Evolutionary conservation across 345 rosid species (phyloP).

Genomic region (Arabis alpina): DNA sequence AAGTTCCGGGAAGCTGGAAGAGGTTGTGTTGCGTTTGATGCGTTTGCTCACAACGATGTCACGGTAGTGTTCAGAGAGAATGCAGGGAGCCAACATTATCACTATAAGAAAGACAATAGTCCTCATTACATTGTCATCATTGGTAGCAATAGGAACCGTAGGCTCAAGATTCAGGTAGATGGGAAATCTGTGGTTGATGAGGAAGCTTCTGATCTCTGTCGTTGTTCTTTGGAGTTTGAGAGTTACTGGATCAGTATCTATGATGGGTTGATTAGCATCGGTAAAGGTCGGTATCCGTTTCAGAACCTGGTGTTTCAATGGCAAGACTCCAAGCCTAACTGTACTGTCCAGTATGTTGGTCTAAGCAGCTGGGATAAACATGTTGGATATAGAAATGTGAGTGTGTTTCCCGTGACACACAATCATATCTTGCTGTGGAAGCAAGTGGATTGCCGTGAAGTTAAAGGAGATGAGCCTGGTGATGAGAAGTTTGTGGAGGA

Average conservation of each 20-base stretch:
- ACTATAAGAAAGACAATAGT: conserved; percentile 83
- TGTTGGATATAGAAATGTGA: conserved; percentile 94
- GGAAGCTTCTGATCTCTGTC: conserved; percentile 71
- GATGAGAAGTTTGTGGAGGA: conserved; percentile 58
- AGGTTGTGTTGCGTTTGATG: conserved; percentile 96
- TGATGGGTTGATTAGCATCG: conserved; percentile 88
- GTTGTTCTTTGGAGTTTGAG: conserved; percentile 75
- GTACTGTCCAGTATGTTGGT: conserved; percentile 81
- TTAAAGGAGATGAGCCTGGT: conserved; percentile 51
- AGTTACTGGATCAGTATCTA: conserved; percentile 94
- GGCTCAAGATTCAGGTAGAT: conserved; percentile 90
- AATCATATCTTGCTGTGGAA: conserved; percentile 83
- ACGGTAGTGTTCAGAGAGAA: conserved; percentile 95
- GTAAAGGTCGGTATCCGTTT: conserved; percentile 94
- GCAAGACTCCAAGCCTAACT: conserved; percentile 86
- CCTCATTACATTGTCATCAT: conserved; percentile 97
- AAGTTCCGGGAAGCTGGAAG: conserved; percentile 90
- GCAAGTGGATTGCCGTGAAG: conserved; percentile 70
- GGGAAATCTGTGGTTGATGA: conserved; percentile 85
- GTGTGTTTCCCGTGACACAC: conserved; percentile 79
- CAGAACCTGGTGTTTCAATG: conserved; percentile 91
- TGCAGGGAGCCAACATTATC: conserved; percentile 91
- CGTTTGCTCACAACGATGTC: conserved; percentile 93
- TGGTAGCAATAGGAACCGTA: conserved; percentile 88
- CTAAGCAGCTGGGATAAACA: conserved; percentile 97